Base-by-base conservation (phyloP, 148 eudicot species). In the Arctostaphylos glauca region DNA sequence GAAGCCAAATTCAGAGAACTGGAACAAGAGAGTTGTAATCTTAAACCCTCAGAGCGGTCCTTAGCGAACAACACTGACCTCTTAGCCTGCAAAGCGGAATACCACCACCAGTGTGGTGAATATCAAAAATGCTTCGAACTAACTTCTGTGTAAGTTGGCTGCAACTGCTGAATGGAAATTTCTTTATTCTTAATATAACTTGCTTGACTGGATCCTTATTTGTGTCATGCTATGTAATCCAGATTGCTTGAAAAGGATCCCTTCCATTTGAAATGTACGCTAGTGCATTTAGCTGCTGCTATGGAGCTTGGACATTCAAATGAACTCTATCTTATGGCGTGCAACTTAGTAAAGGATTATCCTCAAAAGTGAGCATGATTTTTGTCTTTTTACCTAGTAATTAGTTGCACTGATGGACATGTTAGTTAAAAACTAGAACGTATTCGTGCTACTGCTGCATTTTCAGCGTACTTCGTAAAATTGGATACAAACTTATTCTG, bases 201-300 rank as follows among this genome's bases (percentile, higher is more conserved):
- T 52, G 38, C 44, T 60, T 82, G 77, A 50, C 55, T 73, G 82
- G 44, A 74, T 50, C 47, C 18, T 38, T 68, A 80, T 81, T 83
- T 87, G 72, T 86, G 76, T 56, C 70, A 44, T 81, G 71, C 66
- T 25, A 52, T 86, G 53, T 58, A 81, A 84, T 77, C 56, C 89
- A 96, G 99, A 81, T 92, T 96, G 91, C 99, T 96, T 66, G 99
- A 96, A 87, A 96, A 93, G 86, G 99, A 96, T 86, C 99, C 97
- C 52, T 96, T 96, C 83, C 99, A 96, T 89, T 89, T 93, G 80
- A 96, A 96, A 88, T 90, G 94, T 86, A 94, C 92, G 15, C 85
- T 88, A 83, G 98, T 96, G 84, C 99, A 96, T 86, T 91, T 94
- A 85, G 98, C 96, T 70, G 96, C 99, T 86, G 99, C 99, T 49